Evolutionary conservation across 441 rosid genomes (phyloP), one percentile per base, ranked within the genome.

Genomic region (Eutrema salsugineum): DNA sequence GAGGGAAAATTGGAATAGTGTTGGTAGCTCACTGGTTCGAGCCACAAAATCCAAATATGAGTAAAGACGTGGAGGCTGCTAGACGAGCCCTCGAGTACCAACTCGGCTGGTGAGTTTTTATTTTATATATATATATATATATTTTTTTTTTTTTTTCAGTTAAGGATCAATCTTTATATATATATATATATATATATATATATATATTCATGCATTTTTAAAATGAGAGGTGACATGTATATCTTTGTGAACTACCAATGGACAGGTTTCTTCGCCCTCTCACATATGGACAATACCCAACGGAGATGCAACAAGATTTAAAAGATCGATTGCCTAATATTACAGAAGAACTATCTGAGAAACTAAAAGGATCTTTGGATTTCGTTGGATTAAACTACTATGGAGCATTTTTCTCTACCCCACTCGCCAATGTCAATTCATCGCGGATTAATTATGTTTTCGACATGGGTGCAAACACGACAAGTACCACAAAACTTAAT

Each of bases 1-100:
- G 83, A 27, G 97, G 91, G 1, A 51, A 63, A 11, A 82, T 85
- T 30, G 93, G 97, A 40, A 82, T 87, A 61, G 80, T 90, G n/a
- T 60, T 86, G 48, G 64, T 74, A 1, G 58, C 88, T 6, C 30
- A 54, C 9, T 87, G 95, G 97, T 76, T 73, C 7, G 80, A 84
- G 53, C 93, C 95, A 3, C 42, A 57, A 49, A 80, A 77, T 65
- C 68, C 87, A 3, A 39, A 79, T 5, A 70, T 82, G 8, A 65
- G 19, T 36, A 69, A 68, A 16, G 60, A 90, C 27, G 24, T 50
- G 4, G 62, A 79, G 17, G 87, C 94, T 16, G 85, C 85, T 6
- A 66, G 60, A 46, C 68, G 91, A 43, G 83, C 88, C 16, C 72
- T 85, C 0, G 91, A 85, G 81, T 87, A 70, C 72, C 71, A 47